Evolutionary conservation across 2,329 filamentous ascomycete species (phyloP).

Genomic region (Immersiporthe knoxdaviesiana): DNA sequence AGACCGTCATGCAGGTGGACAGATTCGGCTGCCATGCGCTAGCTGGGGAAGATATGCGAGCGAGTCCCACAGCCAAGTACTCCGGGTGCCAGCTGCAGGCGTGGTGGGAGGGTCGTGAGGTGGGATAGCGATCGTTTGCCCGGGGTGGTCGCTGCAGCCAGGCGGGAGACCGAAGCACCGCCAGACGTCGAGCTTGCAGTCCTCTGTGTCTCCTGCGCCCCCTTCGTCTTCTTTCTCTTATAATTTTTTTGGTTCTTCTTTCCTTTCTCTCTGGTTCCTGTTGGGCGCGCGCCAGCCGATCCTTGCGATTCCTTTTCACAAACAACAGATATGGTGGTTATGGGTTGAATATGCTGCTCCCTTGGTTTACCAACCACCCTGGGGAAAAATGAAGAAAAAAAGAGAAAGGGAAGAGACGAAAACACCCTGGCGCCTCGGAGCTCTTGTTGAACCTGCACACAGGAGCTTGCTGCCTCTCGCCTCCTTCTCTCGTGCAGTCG

Average conservation of each 20-base stretch:
- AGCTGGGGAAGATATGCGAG: constrained; percentile 35
- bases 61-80: constrained; percentile 32
- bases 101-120: constrained; percentile 21
- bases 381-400: not conserved
- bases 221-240: not conserved
- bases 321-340: not conserved
- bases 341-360: not conserved
- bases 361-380: not conserved
- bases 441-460: constrained; percentile 17
- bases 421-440: constrained; percentile 6
- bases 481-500: constrained; percentile 25
- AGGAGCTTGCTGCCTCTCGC: constrained; percentile 8
- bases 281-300: constrained; percentile 25
- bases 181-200: constrained; percentile 8
- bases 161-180: constrained; percentile 22
- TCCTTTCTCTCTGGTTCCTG: not conserved
- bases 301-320: not conserved
- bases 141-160: constrained; percentile 11
- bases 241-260: not conserved
- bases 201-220: constrained; percentile 3
- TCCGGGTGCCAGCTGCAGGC: constrained; percentile 29
- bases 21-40: constrained; percentile 44
- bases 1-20: constrained; percentile 50
- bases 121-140: constrained; percentile 23
- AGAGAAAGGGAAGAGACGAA: not conserved